Base-by-base conservation (phyloP, 306 rosid genomes). In the Elaeagnus macrophylla region DNA sequence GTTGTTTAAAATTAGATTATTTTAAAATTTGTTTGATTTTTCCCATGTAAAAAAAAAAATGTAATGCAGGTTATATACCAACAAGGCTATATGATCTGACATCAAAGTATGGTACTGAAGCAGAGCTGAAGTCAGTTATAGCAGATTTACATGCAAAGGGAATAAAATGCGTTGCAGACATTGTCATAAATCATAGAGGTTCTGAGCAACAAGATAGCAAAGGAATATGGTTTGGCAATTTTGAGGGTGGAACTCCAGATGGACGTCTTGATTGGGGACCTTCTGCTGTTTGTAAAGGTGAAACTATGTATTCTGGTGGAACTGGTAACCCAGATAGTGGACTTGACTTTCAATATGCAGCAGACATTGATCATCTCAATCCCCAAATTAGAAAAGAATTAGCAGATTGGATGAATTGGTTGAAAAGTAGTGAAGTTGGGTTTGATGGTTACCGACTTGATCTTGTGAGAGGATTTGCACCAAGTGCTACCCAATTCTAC, bases 101-200 rank as follows among this genome's bases (percentile, higher is more conserved):
- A 37, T 81, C 89, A 17, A 76, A 54, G 36, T 84, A 76, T 37
- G 94, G 94, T 49, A 36, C 76, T 12, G 62, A 72, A 43, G 66
- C 69, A 3, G 89, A 85, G 54, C 43, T 85, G 15, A 79, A 79
- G 80, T 76, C 86, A 3, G 52, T 81, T 8, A 74, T 85, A 32
- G 56, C 54, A 0, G 76, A 78, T 35, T 63, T 76, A 51, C 76
- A 67, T 50, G 62, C 35, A 0, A 81, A 79, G 12, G 80, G 84
- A 17, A 81, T 81, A 13, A 81, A 79, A 36, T 56, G 61, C 43
- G 0, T 85, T 0, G 94, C 94, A 6, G 89, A 85, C 66, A 77
- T 85, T 36, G 89, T 81, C n/a, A 79, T 85, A 67, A 85, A 85
- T 69, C 94, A 85, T 55, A 79, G 89, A 79, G 72, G 83, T 48